Conservation (phyloP, 1,284 basidiomycete genomes). For the Ganoderma sinense region DNA sequence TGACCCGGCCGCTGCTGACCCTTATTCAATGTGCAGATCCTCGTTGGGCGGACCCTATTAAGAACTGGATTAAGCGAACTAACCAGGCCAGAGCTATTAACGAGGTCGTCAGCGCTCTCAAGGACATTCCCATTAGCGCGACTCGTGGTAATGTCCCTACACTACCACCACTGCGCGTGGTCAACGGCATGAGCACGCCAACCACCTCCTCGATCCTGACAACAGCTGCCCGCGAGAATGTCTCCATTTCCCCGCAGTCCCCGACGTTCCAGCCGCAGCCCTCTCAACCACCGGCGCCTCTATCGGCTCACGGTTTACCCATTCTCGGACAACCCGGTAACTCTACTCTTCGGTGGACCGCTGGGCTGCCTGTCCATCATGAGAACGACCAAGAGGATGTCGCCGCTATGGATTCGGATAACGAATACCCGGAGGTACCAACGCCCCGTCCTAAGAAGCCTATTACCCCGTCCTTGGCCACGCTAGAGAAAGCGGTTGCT, state of each 20-base stretch:
- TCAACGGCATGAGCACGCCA: constrained; percentile 77
- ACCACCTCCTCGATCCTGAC: constrained; percentile 73
- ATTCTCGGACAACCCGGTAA: constrained; percentile 61
- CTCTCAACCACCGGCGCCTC: constrained; percentile 24
- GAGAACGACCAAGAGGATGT: constrained; percentile 69
- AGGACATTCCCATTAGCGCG: constrained; percentile 58
- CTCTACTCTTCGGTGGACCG: constrained; percentile 67
- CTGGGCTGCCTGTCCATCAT: constrained; percentile 64
- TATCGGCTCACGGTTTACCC: constrained; percentile 39
- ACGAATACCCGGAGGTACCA: constrained; percentile 39
- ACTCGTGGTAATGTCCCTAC: constrained; percentile 47
- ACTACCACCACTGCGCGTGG: constrained; percentile 73
- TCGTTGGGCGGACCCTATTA: constrained; percentile 91
- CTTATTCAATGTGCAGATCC: constrained; percentile 66
- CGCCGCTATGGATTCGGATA: constrained; percentile 33
- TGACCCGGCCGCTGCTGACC: background rate
- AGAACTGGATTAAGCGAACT: constrained; percentile 77
- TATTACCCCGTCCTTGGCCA: constrained; percentile 86
- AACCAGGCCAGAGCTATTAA: constrained; percentile 87
- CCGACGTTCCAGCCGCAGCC: constrained; percentile 39
- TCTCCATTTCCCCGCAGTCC: constrained; percentile 51
- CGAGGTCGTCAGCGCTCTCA: constrained; percentile 76
- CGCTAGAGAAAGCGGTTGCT: constrained; percentile 92
- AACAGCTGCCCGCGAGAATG: constrained; percentile 74
- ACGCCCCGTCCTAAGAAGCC: constrained; percentile 55